Base-by-base conservation (phyloP, 2,329 filamentous ascomycete species). In the Pseudomassariella vexata region DNA sequence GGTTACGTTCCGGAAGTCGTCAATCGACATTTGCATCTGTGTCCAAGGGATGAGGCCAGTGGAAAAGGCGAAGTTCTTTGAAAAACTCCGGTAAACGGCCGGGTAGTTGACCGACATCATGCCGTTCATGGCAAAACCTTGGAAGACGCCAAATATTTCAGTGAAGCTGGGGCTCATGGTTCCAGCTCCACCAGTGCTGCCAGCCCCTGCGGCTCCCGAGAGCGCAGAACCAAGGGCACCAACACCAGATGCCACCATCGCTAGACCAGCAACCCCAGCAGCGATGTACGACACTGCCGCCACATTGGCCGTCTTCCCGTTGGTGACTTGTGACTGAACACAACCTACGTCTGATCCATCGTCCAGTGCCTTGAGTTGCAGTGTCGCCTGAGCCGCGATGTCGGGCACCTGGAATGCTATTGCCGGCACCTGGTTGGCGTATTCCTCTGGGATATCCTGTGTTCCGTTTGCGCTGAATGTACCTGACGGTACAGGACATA, bases 51-150 rank as follows among this genome's bases (percentile, higher is more conserved):
- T 70, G 36, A 96, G 63, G 30, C 88, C 88, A 18, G 82, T 83
- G 42, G 86, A 90, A 67, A 95, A 96, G 28, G 71, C 89, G 57
- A 98, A 96, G 63, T 96, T 96, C 63, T 85, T 85, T 40, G 83
- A 68, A 60, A 95, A 98, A 56, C 80, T 90, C 46, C 81, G 78
- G 64, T 96, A 96, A 22, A 96, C 79, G 21, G 77, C 68, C 4
- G 92, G 92, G 46, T 95, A 88, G 48, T 81, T 76, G 48, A 94
- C 89, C 38, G 85, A 94, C 56, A 95, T 71, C 92, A 96, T 96
- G 44, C 92, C 89, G 59, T 92, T 95, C 67, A 92, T 83, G 18
- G 92, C 88, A 70, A 96, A 84, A 30, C 83, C 82, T 60, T 96
- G 89, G 59, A 96, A 95, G 76, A 85, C 94, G 40, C 82, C 79